A percentile compares a stretch with the other conserved stretches of the same genome.
Conservation (phyloP, 495 filamentous ascomycete species). For the Neurospora tetraspora region DNA sequence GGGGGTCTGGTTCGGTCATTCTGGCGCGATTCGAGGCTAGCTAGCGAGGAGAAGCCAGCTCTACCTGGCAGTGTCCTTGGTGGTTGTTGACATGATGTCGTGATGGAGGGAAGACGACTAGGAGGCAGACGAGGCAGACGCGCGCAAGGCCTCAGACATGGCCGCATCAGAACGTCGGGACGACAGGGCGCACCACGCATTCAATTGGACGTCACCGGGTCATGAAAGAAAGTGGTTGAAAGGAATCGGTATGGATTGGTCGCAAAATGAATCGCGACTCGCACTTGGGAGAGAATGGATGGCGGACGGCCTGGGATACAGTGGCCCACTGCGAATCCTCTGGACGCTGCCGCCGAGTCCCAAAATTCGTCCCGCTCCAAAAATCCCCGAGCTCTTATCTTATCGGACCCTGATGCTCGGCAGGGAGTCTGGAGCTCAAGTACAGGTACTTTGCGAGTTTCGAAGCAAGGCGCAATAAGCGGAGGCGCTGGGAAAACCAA, state of each 20-base stretch:
- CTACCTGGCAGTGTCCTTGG: not conserved
- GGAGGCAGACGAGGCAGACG: slow-evolving; percentile 12
- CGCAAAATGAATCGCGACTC: not conserved
- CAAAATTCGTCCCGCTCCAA: slow-evolving; percentile 5
- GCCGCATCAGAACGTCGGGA: slow-evolving; percentile 19
- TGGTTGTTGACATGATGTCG: not conserved
- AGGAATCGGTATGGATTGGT: not conserved
- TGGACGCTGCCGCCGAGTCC: not conserved
- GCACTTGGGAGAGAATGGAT: not conserved
- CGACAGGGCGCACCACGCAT: slow-evolving; percentile 19
- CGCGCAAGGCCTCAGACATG: slow-evolving; percentile 14
- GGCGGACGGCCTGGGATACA: not conserved
- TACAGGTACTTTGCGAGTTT: not conserved
- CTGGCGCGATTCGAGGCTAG: not conserved
- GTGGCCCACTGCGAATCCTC: not conserved
- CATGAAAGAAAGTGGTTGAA: not conserved
- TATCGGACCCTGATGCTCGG: not conserved
- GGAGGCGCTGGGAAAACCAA: fast-evolving
- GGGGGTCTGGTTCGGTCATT: not conserved
- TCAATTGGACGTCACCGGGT: slow-evolving; percentile 13
- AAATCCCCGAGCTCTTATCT: slow-evolving; percentile 3
- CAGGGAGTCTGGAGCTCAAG: not conserved
- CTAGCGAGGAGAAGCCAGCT: not conserved
- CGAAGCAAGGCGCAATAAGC: not conserved
- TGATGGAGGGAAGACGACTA: not conserved